Evolutionary conservation across 108 stramenopile genomes (phyloP), one percentile per base, ranked within the genome.

Genomic region (Cyclotella kingstonii): DNA sequence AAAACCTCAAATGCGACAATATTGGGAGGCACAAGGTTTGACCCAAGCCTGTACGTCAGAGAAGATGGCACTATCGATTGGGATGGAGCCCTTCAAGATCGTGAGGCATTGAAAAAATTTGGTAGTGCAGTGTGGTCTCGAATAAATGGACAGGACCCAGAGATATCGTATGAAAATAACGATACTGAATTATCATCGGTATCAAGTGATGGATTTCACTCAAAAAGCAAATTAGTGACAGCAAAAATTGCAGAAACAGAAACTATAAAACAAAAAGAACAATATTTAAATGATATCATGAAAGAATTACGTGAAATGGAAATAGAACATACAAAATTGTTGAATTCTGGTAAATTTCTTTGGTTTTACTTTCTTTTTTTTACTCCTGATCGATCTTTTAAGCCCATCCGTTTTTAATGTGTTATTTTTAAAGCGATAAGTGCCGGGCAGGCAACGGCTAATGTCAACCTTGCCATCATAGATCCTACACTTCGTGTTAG

Each of bases 61-160:
- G 95, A 98, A 7, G 97, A 98, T 71, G 97, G 97, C 2, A 96
- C 95, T 1, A 91, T 97, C 27, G 96, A 97, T 63, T 97, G 97
- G 97, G 96, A 98, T 63, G 96, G 97, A 10, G 96, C 97, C 0
- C 64, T 98, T 28, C 94, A 96, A 59, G 96, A 96, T 51, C 73
- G 87, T 18, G 94, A 90, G 44, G 95, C 96, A 1, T 81, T 95
- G 50, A 75, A 77, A 50, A 90, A 90, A 51, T 95, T 95, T 72
- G 85, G 92, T 23, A 76, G 67, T 28, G 88, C 93, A 19, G 90
- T 98, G 15, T 98, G 95, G 95, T 87, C 89, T 12, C 79, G 97
- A 8, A 95, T 98, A 49, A 96, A 98, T 77, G 97, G 97, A 22
- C 86, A 87, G 64, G 90, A 88, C 39, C 88, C 90, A 7, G 84